Base-by-base conservation (phyloP, 805 yeast genomes). In the Blastobotrys robertii region DNA sequence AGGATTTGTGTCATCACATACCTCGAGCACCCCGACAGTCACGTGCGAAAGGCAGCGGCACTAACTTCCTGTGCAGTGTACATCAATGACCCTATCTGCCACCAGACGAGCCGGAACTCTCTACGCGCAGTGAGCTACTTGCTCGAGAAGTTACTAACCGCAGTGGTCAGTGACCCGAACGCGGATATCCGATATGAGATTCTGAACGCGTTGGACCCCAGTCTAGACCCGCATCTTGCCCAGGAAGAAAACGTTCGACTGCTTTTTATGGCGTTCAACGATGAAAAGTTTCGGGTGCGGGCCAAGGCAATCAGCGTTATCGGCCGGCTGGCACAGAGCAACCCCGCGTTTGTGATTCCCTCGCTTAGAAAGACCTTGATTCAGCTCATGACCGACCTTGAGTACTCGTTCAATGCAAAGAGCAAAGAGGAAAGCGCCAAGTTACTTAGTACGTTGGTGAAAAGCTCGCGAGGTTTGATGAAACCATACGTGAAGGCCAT, bases 271-370 rank as follows among this genome's bases (percentile, higher is more conserved):
- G 90, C 96, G 0, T 66, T 90, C 44, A 84, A 92, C 57, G 99
- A 92, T 63, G 97, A 90, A 60, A 75, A 74, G 2, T 92, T 92
- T 57, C 78, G 77, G 8, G 82, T 92, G 8, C 74, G 95, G 43
- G 78, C 83, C 53, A 82, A 77, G 11, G 82, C 95, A 0, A 76
- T 90, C 30, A 72, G 71, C 39, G 73, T 88, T 8, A 76, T 92
- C 45, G 97, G 98, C 2, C 72, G 97, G 44, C 64, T 92, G 12
- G 81, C 95, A 0, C 64, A 76, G 1, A 81, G 86, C 34, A 92
- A 92, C 54, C 97, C 99, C 0, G 97, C 98, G 0, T 90, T 86
- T 60, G 84, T 92, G 49, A 87, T 90, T 32, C 98, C 99, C 0
- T 84, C 94, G 0, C 68, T 92, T 42, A 72, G 97, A 52, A 90